These are phyloP conservation scores for Phytophthora fragariaefolia DNA, from an alignment of 352 stramenopile species.

Conservation along the genomic window DNA sequence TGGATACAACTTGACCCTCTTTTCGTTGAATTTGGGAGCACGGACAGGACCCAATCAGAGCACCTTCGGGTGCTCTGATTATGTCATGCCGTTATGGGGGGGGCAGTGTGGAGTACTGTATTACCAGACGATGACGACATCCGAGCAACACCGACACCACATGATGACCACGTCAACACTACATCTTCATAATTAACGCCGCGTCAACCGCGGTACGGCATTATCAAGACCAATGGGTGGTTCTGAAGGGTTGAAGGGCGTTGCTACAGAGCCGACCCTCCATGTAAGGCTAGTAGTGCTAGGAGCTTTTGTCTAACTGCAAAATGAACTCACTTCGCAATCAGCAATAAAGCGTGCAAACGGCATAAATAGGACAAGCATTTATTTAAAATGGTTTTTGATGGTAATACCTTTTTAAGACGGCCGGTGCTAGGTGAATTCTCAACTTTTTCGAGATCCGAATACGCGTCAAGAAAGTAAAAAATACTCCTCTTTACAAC, in stretches of 20 bases:
- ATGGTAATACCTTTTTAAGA: too few species aligned
- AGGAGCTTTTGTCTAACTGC: background rate
- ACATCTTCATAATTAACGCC: background rate
- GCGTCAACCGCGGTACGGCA: background rate
- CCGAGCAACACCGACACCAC: background rate
- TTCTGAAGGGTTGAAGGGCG: background rate
- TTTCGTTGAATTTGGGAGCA: too few species aligned
- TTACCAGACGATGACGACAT: background rate
- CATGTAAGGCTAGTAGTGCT: background rate
- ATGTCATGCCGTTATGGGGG: background rate
- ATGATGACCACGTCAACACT: background rate
- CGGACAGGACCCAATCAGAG: background rate
- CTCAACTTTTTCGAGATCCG: too few species aligned
- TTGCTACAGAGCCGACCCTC: too few species aligned
- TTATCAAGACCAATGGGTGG: background rate
- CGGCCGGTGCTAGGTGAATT: too few species aligned
- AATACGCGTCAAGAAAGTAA: too few species aligned
- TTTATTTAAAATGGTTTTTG: too few species aligned
- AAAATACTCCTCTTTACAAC: too few species aligned
- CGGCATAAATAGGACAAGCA: too few species aligned
- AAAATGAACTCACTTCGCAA: background rate
- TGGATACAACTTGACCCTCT: background rate
- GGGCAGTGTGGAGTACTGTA: background rate
- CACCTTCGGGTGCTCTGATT: background rate
- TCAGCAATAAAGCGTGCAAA: background rate